A percentile compares a stretch with the other conserved stretches of the same genome.
Conservation (phyloP, 140 eudicot genomes). For the Stevia rebaudiana region DNA sequence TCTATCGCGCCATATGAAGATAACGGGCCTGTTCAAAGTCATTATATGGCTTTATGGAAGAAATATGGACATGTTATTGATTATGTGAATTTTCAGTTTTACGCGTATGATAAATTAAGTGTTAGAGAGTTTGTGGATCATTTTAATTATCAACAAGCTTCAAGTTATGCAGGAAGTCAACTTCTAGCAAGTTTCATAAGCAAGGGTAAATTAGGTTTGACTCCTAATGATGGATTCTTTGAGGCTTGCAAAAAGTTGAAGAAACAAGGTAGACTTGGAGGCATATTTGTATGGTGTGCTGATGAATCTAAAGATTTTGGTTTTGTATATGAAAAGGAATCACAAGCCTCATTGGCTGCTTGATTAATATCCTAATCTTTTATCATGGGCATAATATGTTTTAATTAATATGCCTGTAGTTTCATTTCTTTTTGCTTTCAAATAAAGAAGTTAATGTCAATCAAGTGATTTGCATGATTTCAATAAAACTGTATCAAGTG, state of each 20-base stretch:
- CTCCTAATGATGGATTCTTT: conserved; percentile 32
- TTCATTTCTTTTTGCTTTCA: conserved; percentile 1
- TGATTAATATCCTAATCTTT: conserved; percentile 7
- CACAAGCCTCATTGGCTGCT: conserved; percentile 27
- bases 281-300: conserved; percentile 40
- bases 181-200: conserved; percentile 34
- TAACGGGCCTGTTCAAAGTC: conserved; percentile 32
- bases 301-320: conserved; percentile 28
- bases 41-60: conserved; percentile 30
- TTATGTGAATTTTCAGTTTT: conserved; percentile 40
- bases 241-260: conserved; percentile 34
- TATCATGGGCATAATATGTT: conserved; percentile 16
- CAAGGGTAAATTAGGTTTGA: conserved; percentile 28
- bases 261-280: conserved; percentile 28
- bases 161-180: conserved; percentile 30
- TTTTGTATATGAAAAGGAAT: conserved; percentile 21
- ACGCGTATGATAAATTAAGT: conserved; percentile 29
- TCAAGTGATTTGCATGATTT: too few species aligned
- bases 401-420: not conserved
- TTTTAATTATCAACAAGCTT: conserved; percentile 21
- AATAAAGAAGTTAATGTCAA: not conserved
- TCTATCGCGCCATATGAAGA: conserved; percentile 47
- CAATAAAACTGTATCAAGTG: not conserved
- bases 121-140: conserved; percentile 29
- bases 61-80: conserved; percentile 36